Conservation (phyloP, 192 early-diverging fungal genomes). For the Rhizophagus clarus region DNA sequence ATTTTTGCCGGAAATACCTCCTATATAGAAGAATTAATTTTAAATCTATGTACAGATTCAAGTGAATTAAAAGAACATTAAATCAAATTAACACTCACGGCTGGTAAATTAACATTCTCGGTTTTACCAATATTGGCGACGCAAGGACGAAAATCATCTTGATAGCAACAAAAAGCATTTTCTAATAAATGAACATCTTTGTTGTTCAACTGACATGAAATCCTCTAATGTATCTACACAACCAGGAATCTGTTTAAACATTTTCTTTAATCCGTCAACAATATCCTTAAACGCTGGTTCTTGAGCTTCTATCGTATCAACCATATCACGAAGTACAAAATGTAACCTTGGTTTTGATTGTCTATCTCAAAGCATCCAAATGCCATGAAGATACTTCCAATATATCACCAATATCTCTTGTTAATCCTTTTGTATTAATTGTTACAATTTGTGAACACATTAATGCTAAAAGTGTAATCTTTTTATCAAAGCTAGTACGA, state of each 20-base stretch:
- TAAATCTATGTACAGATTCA: too few relatives aligned
- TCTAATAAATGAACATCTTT: constrained; percentile 1
- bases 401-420: neutral
- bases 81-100: neutral
- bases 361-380: constrained; percentile 1
- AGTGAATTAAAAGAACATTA: neutral
- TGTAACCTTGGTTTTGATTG: constrained; percentile 15
- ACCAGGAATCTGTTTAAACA: constrained; percentile 9
- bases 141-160: neutral
- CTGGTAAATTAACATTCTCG: neutral
- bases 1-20: neutral
- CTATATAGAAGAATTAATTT: neutral
- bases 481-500: constrained; percentile 7
- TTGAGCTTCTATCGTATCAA: neutral
- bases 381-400: constrained; percentile 5
- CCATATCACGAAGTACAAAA: constrained; percentile 19
- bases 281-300: constrained; percentile 4
- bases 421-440: constrained; percentile 13
- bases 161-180: neutral
- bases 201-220: neutral
- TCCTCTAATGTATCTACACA: neutral
- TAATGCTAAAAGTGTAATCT: constrained; percentile 1
- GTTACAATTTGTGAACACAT: constrained; percentile 20
- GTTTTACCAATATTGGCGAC: neutral
- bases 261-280: neutral